phyloP scores from a whole-genome alignment of 2,329 filamentous ascomycete genomes.

The Lecanicillium sp. region DNA sequence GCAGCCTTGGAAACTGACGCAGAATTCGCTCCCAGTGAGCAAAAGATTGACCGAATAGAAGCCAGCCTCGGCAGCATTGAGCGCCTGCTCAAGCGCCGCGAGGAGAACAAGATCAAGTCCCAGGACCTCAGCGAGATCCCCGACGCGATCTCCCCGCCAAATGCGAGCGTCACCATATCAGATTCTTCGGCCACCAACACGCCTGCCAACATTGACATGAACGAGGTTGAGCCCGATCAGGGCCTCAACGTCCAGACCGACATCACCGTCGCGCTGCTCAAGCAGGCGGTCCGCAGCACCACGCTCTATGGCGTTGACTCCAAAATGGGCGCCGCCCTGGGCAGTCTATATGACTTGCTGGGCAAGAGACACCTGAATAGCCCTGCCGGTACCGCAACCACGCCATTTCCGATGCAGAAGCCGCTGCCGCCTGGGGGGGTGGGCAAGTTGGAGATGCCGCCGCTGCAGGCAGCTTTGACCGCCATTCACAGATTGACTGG shows the following conservation, averaged over 20 bases:
- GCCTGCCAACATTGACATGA: slow-evolving; percentile 10
- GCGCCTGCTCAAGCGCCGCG: slow-evolving; percentile 33
- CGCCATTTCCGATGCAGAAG: slow-evolving; percentile 42
- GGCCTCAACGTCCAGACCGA: slow-evolving; percentile 44
- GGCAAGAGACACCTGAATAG: slow-evolving; percentile 36
- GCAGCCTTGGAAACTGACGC: neutral
- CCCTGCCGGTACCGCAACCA: slow-evolving; percentile 21
- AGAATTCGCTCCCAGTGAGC: slow-evolving; percentile 36
- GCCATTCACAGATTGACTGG: slow-evolving; percentile 44
- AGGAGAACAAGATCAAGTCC: slow-evolving; percentile 27
- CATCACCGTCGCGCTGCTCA: slow-evolving; percentile 49
- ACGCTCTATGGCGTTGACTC: slow-evolving; percentile 40
- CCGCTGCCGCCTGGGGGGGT: slow-evolving; percentile 40
- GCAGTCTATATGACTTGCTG: slow-evolving; percentile 47
- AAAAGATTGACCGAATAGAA: slow-evolving; percentile 46
- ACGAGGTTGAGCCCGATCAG: slow-evolving; percentile 26
- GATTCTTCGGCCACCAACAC: slow-evolving; percentile 12
- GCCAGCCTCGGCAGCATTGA: slow-evolving; percentile 40
- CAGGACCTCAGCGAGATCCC: slow-evolving; percentile 32
- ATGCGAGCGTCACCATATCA: slow-evolving; percentile 11
- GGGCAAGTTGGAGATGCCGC: slow-evolving; percentile 47
- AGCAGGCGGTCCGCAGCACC: slow-evolving; percentile 43
- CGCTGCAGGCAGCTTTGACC: slow-evolving; percentile 42
- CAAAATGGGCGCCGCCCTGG: slow-evolving; percentile 48
- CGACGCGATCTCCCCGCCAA: slow-evolving; percentile 23